Base-by-base conservation (phyloP, 768 basidiomycete species). In the Termitomyces sp. region DNA sequence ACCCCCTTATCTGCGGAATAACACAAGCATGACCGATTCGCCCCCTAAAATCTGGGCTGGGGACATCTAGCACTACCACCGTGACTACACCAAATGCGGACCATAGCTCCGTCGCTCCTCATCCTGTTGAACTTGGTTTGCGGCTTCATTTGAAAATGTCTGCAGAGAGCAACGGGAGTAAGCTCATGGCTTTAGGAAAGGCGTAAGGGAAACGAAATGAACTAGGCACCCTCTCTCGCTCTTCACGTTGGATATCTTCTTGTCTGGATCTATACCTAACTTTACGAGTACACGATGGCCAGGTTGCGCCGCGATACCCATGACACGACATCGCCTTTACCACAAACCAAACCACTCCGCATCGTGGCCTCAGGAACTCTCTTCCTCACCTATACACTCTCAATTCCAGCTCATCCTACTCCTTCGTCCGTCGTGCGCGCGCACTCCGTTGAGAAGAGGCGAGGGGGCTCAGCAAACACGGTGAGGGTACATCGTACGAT, bases 331-430 rank as follows among this genome's bases (percentile, higher is more conserved):
- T 60, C 59, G 48, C 60, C 61, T 58, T 61, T 62, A 37, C 67
- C 68, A 43, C 65, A 65, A 53, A 53, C 69, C 49, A 74, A 68
- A 64, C 76, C 82, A n/a, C 76, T 91, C 18, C 86, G 90, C 44
- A 83, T 93, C 26, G 81, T 93, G 40, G 88, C 89, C 2, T 86
- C 87, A 13, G 91, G 91, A 14, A 89, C 91, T 10, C 80, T 94
- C 40, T 93, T 93, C 68, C 71, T 89, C 44, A 90, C 89, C 5
- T 86, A 92, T 68, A 86, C 84, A 0, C 80, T 94, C 49, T 76
- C 77, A 39, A 65, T 93, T 4, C 82, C 84, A 22, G 68, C 77
- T 14, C 82, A 88, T 58, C 89, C 89, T 1, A 68, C 69, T 13
- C 84, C 85, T 1, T 76, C 79, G 12, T 78, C 80, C 7, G 85